Conservation (phyloP, 106 monocot species). For the Acorus calamus region DNA sequence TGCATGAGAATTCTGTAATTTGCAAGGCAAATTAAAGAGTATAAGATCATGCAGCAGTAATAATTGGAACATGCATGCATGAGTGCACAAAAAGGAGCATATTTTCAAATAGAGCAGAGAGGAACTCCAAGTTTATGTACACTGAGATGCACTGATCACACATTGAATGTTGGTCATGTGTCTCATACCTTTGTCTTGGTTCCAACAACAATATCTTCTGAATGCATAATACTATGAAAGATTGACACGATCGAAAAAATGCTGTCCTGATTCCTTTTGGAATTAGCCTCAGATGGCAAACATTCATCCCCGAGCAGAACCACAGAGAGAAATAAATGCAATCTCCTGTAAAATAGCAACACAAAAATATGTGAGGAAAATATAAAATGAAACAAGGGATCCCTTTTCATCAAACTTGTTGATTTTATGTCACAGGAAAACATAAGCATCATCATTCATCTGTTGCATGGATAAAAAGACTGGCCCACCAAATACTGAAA, state of each 20-base stretch:
- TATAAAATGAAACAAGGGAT: neutral
- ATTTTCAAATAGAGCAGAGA: too few relatives aligned
- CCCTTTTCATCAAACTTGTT: too few relatives aligned
- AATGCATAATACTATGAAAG: slow-evolving; percentile 60
- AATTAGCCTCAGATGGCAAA: slow-evolving; percentile 20
- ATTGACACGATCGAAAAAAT: slow-evolving; percentile 47
- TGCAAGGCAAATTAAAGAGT: neutral
- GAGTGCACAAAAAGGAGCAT: too few relatives aligned
- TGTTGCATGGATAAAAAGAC: too few relatives aligned
- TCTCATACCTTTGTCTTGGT: slow-evolving; percentile 60
- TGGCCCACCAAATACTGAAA: too few relatives aligned
- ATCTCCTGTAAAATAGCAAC: slow-evolving; percentile 42
- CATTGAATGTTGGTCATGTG: too few relatives aligned
- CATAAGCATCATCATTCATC: too few relatives aligned
- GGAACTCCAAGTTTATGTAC: too few relatives aligned
- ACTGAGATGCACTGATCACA: too few relatives aligned
- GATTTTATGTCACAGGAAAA: too few relatives aligned
- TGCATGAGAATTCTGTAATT: slow-evolving; percentile 56
- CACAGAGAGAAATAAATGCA: slow-evolving; percentile 72
- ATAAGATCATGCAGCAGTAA: too few relatives aligned
- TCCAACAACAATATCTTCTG: slow-evolving; percentile 69
- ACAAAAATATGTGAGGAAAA: neutral
- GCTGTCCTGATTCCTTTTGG: slow-evolving; percentile 35
- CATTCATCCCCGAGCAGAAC: slow-evolving; percentile 66
- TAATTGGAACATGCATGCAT: too few relatives aligned